A percentile compares a stretch with the other conserved stretches of the same genome.
Conservation (phyloP, 257 asterid species). For the Vinca minor region DNA sequence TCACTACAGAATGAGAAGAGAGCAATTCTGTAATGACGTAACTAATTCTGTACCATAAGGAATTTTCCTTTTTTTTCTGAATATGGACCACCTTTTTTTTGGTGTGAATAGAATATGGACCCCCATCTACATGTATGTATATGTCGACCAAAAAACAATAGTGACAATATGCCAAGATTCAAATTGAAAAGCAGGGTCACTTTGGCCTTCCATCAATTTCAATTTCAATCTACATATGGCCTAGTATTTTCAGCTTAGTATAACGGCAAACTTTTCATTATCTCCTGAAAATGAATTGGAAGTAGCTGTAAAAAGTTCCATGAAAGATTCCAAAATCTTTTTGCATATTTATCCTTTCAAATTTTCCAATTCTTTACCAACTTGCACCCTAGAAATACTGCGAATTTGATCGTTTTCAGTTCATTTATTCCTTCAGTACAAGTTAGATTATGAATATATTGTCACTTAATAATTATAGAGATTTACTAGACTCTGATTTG, state of each 20-base stretch:
- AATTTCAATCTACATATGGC: background rate
- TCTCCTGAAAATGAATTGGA: background rate
- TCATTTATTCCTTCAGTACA: too few species aligned
- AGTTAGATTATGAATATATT: too few species aligned
- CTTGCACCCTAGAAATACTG: background rate
- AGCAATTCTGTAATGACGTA: too few species aligned
- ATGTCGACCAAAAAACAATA: conserved; percentile 7
- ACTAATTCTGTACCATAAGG: too few species aligned
- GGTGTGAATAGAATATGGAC: too few species aligned
- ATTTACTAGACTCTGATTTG: too few species aligned
- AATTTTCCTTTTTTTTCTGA: too few species aligned
- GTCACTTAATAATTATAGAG: too few species aligned
- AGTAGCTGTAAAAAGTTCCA: background rate
- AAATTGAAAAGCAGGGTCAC: conserved; percentile 26
- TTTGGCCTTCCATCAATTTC: background rate
- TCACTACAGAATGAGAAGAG: too few species aligned
- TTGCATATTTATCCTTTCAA: background rate
- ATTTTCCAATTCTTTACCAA: background rate
- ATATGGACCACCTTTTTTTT: background rate
- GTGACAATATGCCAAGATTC: conserved; percentile 17
- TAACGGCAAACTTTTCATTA: background rate
- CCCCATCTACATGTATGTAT: too few species aligned
- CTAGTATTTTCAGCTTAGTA: background rate
- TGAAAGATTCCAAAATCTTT: background rate
- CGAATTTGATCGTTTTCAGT: background rate